Base-by-base conservation (phyloP, 2,329 filamentous ascomycete genomes). In the Colletotrichum kahawae region DNA sequence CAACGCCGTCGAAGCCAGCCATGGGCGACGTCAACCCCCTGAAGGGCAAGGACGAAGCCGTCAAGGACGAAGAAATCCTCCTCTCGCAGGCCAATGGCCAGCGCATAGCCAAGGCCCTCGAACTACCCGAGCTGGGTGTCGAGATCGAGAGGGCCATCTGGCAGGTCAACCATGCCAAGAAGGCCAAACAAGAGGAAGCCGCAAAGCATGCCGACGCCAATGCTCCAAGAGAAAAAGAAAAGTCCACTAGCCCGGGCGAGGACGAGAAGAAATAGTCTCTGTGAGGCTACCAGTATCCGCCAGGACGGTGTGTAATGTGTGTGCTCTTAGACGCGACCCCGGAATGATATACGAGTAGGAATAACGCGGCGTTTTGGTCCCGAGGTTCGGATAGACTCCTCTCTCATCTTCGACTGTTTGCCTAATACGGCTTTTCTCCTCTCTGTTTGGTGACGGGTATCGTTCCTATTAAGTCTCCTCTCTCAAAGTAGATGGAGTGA, bases 131-230 rank as follows among this genome's bases (percentile, higher is more conserved):
- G 71, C 87, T 96, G 31, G 91, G 92, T 70, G 86, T 93, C 18
- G 94, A 96, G 82, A 88, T 95, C 1, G 94, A 96, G 80, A 87
- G 94, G 57, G 94, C 94, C 7, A 92, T 95, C 74, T 92, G 92
- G 87, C 94, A 96, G 83, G 92, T 96, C 4, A 89, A 92, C 79
- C 86, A 83, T 57, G 85, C 85, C 69, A 79, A 82, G 67, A 85
- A 87, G 59, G 84, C 86, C 24, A 84, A 87, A 69, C 78, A 80
- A 66, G 84, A 85, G 76, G 79, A 77, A 34, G 71, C 70, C 34
- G 63, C 67, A 18, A 59, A 76, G 54, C 54, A 68, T 38, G 62
- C 76, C 8, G 76, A 78, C 31, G 69, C 67, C 64, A 36, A 72
- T 31, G 16, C 64, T 36, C 75, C 76, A 48, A 77, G 78, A 43